Conservation (phyloP, 2,329 filamentous ascomycete species). For the Hypoxylon sp. region DNA sequence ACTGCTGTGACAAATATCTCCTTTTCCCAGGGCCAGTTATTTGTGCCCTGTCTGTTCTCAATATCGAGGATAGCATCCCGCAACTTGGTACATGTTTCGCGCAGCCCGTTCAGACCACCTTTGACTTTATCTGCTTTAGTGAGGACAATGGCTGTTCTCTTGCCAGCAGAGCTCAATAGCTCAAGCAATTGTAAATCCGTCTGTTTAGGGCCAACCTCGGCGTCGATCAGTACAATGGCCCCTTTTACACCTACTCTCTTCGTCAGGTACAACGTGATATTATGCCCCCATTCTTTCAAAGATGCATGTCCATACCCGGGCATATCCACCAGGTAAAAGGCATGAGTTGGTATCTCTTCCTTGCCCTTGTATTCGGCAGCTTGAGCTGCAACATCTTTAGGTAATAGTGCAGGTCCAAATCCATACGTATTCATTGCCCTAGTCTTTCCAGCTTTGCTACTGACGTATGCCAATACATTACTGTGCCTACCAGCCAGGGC, state of each 20-base stretch:
- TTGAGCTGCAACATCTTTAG: slow-evolving; percentile 48
- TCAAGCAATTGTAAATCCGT: slow-evolving; percentile 65
- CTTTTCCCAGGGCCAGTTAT: slow-evolving; percentile 51
- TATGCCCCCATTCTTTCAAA: slow-evolving; percentile 65
- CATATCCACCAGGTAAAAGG: slow-evolving; percentile 66
- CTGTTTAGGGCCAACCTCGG: slow-evolving; percentile 66
- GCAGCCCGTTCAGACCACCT: slow-evolving; percentile 49
- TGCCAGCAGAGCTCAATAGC: slow-evolving; percentile 62
- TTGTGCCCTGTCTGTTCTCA: slow-evolving; percentile 40
- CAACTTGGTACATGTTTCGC: slow-evolving; percentile 49
- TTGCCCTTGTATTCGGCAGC: slow-evolving; percentile 46
- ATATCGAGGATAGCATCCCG: slow-evolving; percentile 50
- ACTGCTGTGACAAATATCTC: slow-evolving; percentile 54
- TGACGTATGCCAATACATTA: slow-evolving; percentile 63
- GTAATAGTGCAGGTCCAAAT: slow-evolving; percentile 60
- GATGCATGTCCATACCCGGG: slow-evolving; percentile 67
- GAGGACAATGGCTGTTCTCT: slow-evolving; percentile 66
- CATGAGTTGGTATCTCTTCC: slow-evolving; percentile 62
- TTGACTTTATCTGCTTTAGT: slow-evolving; percentile 70
- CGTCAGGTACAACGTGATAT: slow-evolving; percentile 67
- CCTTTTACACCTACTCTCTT: slow-evolving; percentile 65
- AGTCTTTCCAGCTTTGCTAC: slow-evolving; percentile 67
- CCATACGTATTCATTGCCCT: slow-evolving; percentile 70
- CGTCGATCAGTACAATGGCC: slow-evolving; percentile 68
- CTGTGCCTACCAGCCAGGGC: slow-evolving; percentile 76